Evolutionary conservation across 2,329 filamentous ascomycete species (phyloP).

Genomic region (Aureobasidium sp.): DNA sequence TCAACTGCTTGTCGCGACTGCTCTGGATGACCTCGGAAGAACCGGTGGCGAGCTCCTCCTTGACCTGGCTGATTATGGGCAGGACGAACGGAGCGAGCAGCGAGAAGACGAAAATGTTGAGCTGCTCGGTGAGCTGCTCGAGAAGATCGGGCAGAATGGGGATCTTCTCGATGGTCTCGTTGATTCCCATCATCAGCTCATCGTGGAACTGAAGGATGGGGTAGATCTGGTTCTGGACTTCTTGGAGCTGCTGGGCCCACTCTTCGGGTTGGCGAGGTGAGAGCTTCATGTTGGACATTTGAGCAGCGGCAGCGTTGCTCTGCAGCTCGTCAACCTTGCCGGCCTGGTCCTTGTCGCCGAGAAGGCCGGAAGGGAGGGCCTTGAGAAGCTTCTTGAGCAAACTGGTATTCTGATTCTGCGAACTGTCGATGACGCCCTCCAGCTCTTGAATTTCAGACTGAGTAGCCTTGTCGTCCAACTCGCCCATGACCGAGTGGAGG

Average conservation of each 20-base stretch:
- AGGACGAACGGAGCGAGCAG: constrained; percentile 80
- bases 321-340: constrained; percentile 72
- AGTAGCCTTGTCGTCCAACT: constrained; percentile 41
- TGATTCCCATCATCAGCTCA: constrained; percentile 71
- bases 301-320: constrained; percentile 61
- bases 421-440: constrained; percentile 63
- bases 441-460: constrained; percentile 48
- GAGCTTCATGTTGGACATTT: constrained; percentile 48
- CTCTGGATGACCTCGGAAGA: constrained; percentile 81
- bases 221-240: constrained; percentile 71
- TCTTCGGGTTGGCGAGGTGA: constrained; percentile 75
- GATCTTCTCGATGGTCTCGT: constrained; percentile 71
- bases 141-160: constrained; percentile 76
- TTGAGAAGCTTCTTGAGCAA: constrained; percentile 71
- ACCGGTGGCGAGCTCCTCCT: constrained; percentile 75
- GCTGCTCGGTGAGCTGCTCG: constrained; percentile 77
- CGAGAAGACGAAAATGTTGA: constrained; percentile 86
- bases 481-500: constrained; percentile 42
- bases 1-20: constrained; percentile 72
- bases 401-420: constrained; percentile 55
- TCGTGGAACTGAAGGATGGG: constrained; percentile 89
- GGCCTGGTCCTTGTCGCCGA: constrained; percentile 66
- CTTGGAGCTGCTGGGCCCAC: constrained; percentile 66
- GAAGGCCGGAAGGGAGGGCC: constrained; percentile 71
- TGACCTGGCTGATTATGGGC: constrained; percentile 78